These are phyloP conservation scores for Funneliformis caledonium DNA, from an alignment of 371 early-diverging fungal genomes.

Conservation along the genomic window DNA sequence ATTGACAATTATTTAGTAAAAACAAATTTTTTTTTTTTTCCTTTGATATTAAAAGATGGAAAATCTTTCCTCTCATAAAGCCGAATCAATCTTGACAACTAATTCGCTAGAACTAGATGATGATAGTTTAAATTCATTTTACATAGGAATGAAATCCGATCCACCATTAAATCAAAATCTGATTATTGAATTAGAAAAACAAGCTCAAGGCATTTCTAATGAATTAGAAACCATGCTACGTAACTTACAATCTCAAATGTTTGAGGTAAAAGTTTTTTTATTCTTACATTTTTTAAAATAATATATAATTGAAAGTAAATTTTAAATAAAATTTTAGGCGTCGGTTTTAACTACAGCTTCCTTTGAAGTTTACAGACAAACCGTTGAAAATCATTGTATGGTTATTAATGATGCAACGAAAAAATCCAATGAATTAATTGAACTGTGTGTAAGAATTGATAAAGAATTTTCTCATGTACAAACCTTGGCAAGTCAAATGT, in stretches of 20 bases:
- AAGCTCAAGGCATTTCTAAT: conserved; percentile 24
- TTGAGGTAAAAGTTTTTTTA: conserved; percentile 6
- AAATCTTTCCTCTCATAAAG: not conserved
- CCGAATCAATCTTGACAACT: not conserved
- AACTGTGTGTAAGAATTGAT: conserved; percentile 18
- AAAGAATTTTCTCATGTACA: conserved; percentile 26
- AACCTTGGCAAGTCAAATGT: conserved; percentile 27
- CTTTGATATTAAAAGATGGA: not conserved
- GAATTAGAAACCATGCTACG: conserved; percentile 24
- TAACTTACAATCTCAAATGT: conserved; percentile 31
- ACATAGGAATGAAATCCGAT: not conserved
- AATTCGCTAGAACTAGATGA: not conserved
- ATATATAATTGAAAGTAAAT: not conserved
- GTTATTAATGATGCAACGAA: not conserved
- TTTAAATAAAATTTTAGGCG: not conserved
- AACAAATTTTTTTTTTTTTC: too few species aligned
- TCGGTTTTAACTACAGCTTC: conserved; percentile 23
- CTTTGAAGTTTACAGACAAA: conserved; percentile 25
- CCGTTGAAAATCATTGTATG: conserved; percentile 9
- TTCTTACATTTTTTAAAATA: not conserved
- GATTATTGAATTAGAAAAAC: conserved; percentile 22
- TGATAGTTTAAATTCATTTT: not conserved
- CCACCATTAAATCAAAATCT: conserved; percentile 1
- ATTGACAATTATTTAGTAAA: too few species aligned
- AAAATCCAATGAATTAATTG: conserved; percentile 16